These are phyloP conservation scores for Bipolaris oryzae DNA, from an alignment of 2,329 filamentous ascomycete species.

Conservation along the genomic window DNA sequence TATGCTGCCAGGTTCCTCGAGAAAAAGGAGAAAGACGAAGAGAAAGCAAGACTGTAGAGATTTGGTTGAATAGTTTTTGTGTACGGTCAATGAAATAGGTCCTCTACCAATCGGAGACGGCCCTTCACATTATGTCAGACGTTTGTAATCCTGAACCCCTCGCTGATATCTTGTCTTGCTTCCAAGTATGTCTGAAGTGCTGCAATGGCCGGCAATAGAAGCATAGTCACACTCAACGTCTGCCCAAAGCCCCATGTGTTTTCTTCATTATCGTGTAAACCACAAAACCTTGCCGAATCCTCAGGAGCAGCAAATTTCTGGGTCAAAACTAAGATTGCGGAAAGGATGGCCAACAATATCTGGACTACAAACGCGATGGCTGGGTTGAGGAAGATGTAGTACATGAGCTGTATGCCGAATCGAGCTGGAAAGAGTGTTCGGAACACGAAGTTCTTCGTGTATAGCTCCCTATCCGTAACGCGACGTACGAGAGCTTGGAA, in stretches of 20 bases:
- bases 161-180: slow-evolving; percentile 31
- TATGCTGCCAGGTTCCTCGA: slow-evolving; percentile 46
- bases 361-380: slow-evolving; percentile 36
- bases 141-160: slow-evolving; percentile 3
- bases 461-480: too few relatives aligned
- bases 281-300: slow-evolving; percentile 27
- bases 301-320: slow-evolving; percentile 37
- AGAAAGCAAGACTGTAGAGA: not conserved
- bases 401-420: slow-evolving; percentile 23
- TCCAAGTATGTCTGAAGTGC: slow-evolving; percentile 38
- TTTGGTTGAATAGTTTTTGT: not conserved
- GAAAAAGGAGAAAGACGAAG: not conserved
- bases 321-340: slow-evolving; percentile 30
- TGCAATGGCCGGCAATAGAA: slow-evolving; percentile 34
- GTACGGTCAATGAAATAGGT: too few relatives aligned
- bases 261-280: slow-evolving; percentile 32
- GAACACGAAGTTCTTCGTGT: too few relatives aligned
- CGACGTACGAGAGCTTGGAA: too few relatives aligned
- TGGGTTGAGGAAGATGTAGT: slow-evolving; percentile 37
- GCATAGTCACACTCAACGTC: slow-evolving; percentile 40
- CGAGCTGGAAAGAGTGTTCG: slow-evolving; percentile 11
- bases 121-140: too few relatives aligned
- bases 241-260: slow-evolving; percentile 42
- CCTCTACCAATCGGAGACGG: too few relatives aligned
- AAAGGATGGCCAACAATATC: slow-evolving; percentile 32